Evolutionary conservation across 805 yeast species (phyloP), one percentile per base, ranked within the genome.

Genomic region (Metschnikowia rubicola): DNA sequence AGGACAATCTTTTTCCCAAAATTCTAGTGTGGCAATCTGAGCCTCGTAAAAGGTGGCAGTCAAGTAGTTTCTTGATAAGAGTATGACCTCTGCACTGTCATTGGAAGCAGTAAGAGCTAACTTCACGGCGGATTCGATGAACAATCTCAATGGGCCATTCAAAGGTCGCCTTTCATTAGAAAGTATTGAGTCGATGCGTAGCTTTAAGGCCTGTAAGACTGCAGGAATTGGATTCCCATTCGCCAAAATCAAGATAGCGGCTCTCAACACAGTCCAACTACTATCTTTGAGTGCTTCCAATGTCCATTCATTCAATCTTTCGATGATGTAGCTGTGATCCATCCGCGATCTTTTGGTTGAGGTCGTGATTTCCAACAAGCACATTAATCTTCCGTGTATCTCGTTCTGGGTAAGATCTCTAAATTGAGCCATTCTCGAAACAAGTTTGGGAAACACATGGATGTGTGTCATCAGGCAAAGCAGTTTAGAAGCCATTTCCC

Each of bases 401-500:
- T 21, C 42, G 30, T 53, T 53, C 32, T 34, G 35, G 9, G 45
- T 19, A 30, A 11, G 8, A 1, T 35, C 32, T 7, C 30, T 28
- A 10, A 17, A 30, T 11, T 32, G 19, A n/a, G 54, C 53, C 1
- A 56, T 56, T 8, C 66, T 60, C 1, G 65, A 68, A 1, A 58
- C 54, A 8, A 67, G 50, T 2, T 38, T 35, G 2, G 44, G 13
- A 26, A 54, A 29, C 3, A 54, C 50, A 3, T 44, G 36, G 8
- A 47, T 44, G 13, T 44, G 45, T 11, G 78, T 61, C 40, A 84
- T 63, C 0, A 83, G 66, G 0, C 84, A 78, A 2, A 88, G 57
- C 4, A 89, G 79, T 58, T 83, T 74, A 0, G 96, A 88, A 0
- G 96, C 86, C 79, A 88, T 79, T 59, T 91, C 97, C 52, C 99